phyloP scores from a whole-genome alignment of 208 protist species.

The Trypanosoma mega region DNA sequence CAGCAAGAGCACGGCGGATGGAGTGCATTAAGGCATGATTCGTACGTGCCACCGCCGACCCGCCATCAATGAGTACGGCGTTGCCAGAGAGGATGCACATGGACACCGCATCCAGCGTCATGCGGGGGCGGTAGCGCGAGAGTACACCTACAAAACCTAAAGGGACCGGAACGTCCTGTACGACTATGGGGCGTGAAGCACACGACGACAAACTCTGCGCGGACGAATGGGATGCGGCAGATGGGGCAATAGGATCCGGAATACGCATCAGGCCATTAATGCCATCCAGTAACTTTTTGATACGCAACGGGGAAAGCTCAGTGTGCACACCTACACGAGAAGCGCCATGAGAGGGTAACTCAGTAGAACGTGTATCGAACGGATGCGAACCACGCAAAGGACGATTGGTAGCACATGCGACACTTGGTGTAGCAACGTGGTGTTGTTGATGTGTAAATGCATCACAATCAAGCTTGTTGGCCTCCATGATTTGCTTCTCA shows the following conservation, averaged over 20 bases:
- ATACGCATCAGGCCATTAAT: conserved; percentile 47
- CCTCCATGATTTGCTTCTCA: conserved; percentile 34
- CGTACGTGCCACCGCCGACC: conserved; percentile 38
- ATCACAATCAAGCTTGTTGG: conserved; percentile 47
- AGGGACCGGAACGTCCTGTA: conserved; percentile 46
- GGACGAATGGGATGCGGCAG: not conserved
- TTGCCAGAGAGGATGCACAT: conserved; percentile 58
- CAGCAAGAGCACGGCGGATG: conserved; percentile 31
- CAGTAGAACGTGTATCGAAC: conserved; percentile 3
- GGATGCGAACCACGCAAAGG: not conserved
- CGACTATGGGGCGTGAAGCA: conserved; percentile 21
- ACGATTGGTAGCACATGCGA: not conserved
- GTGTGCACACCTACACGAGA: conserved; percentile 6
- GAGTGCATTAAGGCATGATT: conserved; percentile 37
- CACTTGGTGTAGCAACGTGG: not conserved
- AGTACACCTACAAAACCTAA: conserved; percentile 57
- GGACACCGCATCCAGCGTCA: conserved; percentile 43
- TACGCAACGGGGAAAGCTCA: conserved; percentile 38
- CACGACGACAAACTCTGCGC: not conserved
- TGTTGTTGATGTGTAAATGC: conserved; percentile 41
- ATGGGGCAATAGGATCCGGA: conserved; percentile 39
- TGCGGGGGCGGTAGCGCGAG: conserved; percentile 52
- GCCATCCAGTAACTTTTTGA: conserved; percentile 45
- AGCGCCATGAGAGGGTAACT: conserved; percentile 1
- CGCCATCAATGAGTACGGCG: conserved; percentile 51